These are phyloP conservation scores for Candida andamanensis DNA, from an alignment of 805 yeast genomes.

Conservation along the genomic window DNA sequence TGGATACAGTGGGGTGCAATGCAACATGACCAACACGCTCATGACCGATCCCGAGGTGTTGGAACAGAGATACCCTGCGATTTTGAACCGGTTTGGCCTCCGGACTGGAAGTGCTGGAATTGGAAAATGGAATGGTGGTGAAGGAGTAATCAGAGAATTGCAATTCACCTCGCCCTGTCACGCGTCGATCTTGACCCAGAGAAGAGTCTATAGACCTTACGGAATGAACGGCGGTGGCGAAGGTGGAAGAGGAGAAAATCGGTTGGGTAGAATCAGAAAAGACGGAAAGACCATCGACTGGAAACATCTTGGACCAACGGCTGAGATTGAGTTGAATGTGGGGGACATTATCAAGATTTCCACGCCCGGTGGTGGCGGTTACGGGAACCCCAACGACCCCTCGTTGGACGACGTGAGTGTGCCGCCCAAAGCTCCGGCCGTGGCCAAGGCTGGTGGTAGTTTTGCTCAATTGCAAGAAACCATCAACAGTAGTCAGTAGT, in stretches of 20 bases:
- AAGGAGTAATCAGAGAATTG: conserved; percentile 17
- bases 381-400: conserved; percentile 35
- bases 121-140: conserved; percentile 19
- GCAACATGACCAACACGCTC: conserved; percentile 38
- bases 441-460: conserved; percentile 17
- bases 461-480: conserved; percentile 16
- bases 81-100: conserved; percentile 13
- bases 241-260: conserved; percentile 35
- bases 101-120: conserved; percentile 15
- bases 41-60: conserved; percentile 21
- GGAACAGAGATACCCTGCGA: conserved; percentile 17
- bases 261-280: conserved; percentile 25
- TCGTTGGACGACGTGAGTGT: conserved; percentile 3
- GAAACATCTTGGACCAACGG: conserved; percentile 51
- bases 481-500: conserved; percentile 18
- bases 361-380: conserved; percentile 90
- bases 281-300: conserved; percentile 16
- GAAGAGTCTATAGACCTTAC: conserved; percentile 18
- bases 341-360: conserved; percentile 66
- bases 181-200: conserved; percentile 17
- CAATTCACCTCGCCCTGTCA: conserved; percentile 16
- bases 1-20: conserved; percentile 34
- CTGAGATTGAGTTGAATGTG: conserved; percentile 49
- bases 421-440: neutral
- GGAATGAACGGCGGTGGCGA: conserved; percentile 28